Base-by-base conservation (phyloP, 2,329 filamentous ascomycete genomes). In the Verruconis gallopava region DNA sequence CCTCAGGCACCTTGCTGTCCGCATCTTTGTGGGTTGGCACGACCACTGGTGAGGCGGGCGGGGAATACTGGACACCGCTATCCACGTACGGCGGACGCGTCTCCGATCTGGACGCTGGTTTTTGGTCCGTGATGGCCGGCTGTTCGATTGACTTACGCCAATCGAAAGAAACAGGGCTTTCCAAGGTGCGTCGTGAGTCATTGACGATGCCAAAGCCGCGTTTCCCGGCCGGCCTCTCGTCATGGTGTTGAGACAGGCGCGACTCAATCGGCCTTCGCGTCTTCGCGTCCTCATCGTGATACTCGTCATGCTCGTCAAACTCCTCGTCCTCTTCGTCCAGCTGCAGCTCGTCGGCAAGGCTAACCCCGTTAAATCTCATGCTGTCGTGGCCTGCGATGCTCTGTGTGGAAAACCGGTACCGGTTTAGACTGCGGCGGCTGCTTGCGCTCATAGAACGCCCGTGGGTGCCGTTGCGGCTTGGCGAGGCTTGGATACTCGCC, bases 311-410 rank as follows among this genome's bases (percentile, higher is more conserved):
- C 3, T 66, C 64, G 34, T 66, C 65, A 40, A 66, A 50, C 18
- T 65, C 58, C 36, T 67, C 67, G 21, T 88, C 84, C 43, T 89
- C 83, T 46, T 83, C 81, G 44, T 88, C 84, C 47, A 94, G 82
- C 47, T 84, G 79, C 42, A 98, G 71, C 62, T 98, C 91, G 51
- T 96, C 88, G 1, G 91, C 91, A 32, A 98, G 69, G 47, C 81
- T 93, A 45, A 85, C 62, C 1, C 81, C 82, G 51, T 76, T 77
- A 3, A 65, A 54, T 54, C 79, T 80, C 6, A 65, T 59, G 3
- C 69, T 72, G 44, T 69, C 64, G 6, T 63, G 62, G 47, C 69
- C 68, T 5, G 64, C 61, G n/a, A 71, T 68, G 47, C 70, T 78
- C 47, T 82, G 66, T 18, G 80, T 64, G 2, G 86, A 93, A 55